A percentile compares a stretch with the other conserved stretches of the same genome.
These are phyloP conservation scores for Dendrothele bispora DNA, from an alignment of 768 basidiomycete genomes.

Conservation along the genomic window DNA sequence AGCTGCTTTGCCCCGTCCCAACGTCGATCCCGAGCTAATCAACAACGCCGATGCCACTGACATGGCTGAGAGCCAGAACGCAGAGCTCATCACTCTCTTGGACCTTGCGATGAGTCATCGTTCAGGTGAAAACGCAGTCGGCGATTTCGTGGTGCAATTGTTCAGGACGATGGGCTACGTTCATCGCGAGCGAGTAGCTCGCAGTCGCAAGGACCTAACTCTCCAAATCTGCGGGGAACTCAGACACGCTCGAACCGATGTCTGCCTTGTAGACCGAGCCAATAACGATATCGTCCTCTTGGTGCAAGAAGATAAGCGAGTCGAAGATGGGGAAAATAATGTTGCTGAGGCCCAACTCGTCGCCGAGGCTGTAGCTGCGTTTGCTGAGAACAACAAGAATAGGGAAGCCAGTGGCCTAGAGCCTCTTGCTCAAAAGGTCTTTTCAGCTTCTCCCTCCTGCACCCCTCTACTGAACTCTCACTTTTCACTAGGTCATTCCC, in stretches of 20 bases:
- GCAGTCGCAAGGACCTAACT: conserved; percentile 4
- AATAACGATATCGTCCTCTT: neutral
- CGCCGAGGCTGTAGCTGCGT: conserved; percentile 8
- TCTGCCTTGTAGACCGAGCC: conserved; percentile 7
- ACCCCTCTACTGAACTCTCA: neutral
- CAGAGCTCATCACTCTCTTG: neutral
- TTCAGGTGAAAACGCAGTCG: conserved; percentile 6
- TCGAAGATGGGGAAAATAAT: neutral
- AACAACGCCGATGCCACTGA: neutral
- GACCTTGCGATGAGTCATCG: conserved; percentile 6
- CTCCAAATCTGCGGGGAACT: conserved; percentile 7
- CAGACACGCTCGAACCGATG: conserved; percentile 6
- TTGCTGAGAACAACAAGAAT: neutral
- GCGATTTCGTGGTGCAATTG: conserved; percentile 5
- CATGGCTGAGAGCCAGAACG: neutral
- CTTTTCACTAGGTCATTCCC: conserved; percentile 1
- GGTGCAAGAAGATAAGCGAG: conserved; percentile 11
- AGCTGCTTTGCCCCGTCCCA: neutral
- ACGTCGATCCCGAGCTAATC: neutral
- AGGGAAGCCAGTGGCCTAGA: neutral
- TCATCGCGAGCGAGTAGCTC: neutral
- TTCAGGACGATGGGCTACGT: conserved; percentile 8
- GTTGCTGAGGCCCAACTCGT: conserved; percentile 7
- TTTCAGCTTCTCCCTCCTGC: neutral
- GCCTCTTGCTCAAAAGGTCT: neutral